Evolutionary conservation across 257 asterid genomes (phyloP).

Genomic region (Capsicum chinense): DNA sequence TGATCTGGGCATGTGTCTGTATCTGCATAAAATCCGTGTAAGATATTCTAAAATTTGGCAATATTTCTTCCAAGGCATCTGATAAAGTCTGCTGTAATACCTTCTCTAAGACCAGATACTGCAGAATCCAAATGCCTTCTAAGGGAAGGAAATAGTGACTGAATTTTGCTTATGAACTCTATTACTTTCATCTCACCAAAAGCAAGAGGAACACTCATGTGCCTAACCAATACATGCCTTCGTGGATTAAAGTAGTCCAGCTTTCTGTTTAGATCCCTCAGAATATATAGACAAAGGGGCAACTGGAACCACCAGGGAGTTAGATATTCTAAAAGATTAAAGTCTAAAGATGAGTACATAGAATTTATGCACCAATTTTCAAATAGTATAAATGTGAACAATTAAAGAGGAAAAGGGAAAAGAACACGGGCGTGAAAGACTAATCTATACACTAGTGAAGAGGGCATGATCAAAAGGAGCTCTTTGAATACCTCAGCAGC

Average conservation of each 20-base stretch:
- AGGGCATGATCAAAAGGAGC: conserved; percentile 20
- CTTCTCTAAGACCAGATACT: conserved; percentile 56
- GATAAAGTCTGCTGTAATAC: conserved; percentile 45
- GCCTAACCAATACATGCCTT: conserved; percentile 51
- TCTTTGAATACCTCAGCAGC: conserved; percentile 59
- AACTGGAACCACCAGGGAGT: conserved; percentile 53
- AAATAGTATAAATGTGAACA: conserved; percentile 3
- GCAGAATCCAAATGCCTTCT: conserved; percentile 67
- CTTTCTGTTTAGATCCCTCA: conserved; percentile 77
- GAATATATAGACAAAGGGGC: conserved; percentile 77
- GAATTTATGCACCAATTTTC: neutral
- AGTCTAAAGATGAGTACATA: neutral
- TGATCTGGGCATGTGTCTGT: conserved; percentile 72
- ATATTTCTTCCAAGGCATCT: conserved; percentile 26
- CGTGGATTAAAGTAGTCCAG: conserved; percentile 60
- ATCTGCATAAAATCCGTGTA: conserved; percentile 51
- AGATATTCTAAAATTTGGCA: conserved; percentile 37
- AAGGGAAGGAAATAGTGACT: conserved; percentile 61
- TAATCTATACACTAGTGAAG: neutral
- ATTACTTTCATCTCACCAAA: conserved; percentile 47
- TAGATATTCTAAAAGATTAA: conserved; percentile 21
- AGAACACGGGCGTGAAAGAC: neutral
- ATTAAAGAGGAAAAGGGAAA: neutral
- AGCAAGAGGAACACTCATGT: conserved; percentile 47
- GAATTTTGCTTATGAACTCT: conserved; percentile 56